A percentile compares a stretch with the other conserved stretches of the same genome.
phyloP scores from a whole-genome alignment of 768 basidiomycete species.

The Trametes cinnabarina region DNA sequence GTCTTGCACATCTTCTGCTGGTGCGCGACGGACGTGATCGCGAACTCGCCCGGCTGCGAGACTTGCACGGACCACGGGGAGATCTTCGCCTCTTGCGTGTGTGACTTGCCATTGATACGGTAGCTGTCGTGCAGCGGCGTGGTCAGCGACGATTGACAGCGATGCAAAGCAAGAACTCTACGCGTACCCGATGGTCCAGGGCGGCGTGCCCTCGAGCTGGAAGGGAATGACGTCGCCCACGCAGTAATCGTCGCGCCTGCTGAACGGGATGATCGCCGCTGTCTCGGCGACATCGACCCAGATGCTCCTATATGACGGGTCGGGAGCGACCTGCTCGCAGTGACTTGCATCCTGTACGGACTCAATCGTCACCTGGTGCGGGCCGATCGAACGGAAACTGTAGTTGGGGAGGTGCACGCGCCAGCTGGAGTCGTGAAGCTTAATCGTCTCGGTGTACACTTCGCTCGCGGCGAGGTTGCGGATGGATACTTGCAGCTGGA shows the following conservation, averaged over 20 bases:
- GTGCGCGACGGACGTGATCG: slow-evolving; percentile 85
- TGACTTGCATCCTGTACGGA: slow-evolving; percentile 76
- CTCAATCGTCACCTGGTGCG: slow-evolving; percentile 77
- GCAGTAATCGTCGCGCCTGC: slow-evolving; percentile 77
- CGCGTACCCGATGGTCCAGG: slow-evolving; percentile 83
- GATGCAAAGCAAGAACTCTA: background rate
- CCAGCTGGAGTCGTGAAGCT: slow-evolving; percentile 56
- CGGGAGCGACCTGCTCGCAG: slow-evolving; percentile 72
- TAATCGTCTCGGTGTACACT: slow-evolving; percentile 54
- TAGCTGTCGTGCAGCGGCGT: slow-evolving; percentile 53
- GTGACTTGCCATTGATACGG: slow-evolving; percentile 70
- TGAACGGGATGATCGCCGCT: slow-evolving; percentile 86
- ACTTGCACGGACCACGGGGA: slow-evolving; percentile 87
- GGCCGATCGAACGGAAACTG: slow-evolving; percentile 73
- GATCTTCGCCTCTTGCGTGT: slow-evolving; percentile 70
- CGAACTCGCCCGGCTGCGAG: slow-evolving; percentile 79
- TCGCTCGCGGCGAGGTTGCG: slow-evolving; percentile 74
- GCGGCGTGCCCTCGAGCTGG: slow-evolving; percentile 89
- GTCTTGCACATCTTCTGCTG: slow-evolving; percentile 92
- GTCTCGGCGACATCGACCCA: slow-evolving; percentile 97
- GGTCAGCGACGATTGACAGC: background rate
- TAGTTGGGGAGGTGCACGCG: slow-evolving; percentile 68
- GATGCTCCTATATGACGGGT: slow-evolving; percentile 58
- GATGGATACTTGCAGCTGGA: slow-evolving; percentile 70
- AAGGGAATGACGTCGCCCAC: slow-evolving; percentile 89